Base-by-base conservation (phyloP, 73 alveolate genomes). In the Tetrahymena elliotti region DNA sequence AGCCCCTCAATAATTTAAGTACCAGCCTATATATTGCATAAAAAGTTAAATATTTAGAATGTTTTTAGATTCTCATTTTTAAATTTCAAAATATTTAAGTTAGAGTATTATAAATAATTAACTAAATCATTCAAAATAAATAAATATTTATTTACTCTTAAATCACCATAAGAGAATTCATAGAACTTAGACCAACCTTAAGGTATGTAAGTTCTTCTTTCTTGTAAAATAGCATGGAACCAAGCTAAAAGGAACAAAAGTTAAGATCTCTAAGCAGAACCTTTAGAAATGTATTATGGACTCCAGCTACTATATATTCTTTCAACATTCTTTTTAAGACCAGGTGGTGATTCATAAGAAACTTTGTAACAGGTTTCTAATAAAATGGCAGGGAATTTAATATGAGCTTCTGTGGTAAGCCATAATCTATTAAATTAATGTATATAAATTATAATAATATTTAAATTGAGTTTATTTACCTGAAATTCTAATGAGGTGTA, bases 341-440 rank as follows among this genome's bases (percentile, higher is more conserved):
- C 99, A 22, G 99, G 99, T n/a, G 99, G 99, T 13, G 99, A 98
- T 94, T 99, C 99, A 96, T 98, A 99, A 54, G 99, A 99, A 47
- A 99, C 98, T 96, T 98, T 99, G 82, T 99, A 97, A 84, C 99
- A 98, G 20, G 99, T 97, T 97, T 99, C 99, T 93, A 99, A 96
- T 84, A 99, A 97, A 22, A 99, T 99, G 35, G 99, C 98, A 84
- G 99, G 99, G 99, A 99, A 99, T 95, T 99, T 99, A 52, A 97
- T 97, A 97, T 99, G 99, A 12, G 99, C 99, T 96, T 99, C 99
- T 41, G 99, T 97, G 22, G 99, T 99, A 39, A 99, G 98, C 99
- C 99, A 99, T 40, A 99, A 97, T 97, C 99, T 68, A 1, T n/a
- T 53, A 1, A 53, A 53, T 13, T 53, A 53, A 53, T 6, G 1